Conservation (phyloP, 306 rosid species). For the Cicer chorassanicum region DNA sequence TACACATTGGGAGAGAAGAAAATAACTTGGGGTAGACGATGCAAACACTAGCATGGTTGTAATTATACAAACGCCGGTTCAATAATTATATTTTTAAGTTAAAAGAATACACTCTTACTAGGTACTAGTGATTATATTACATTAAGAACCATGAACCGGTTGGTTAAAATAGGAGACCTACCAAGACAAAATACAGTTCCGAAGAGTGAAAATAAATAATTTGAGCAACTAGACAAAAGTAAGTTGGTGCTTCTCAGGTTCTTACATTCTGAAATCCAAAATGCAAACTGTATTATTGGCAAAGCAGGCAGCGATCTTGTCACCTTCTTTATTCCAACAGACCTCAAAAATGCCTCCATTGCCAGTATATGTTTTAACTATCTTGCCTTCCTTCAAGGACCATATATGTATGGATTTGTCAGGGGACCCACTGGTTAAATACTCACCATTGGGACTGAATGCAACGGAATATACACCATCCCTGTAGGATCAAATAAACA, state of each 20-base stretch:
- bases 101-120: neutral
- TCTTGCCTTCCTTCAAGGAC: conserved; percentile 89
- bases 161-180: conserved; percentile 27
- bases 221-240: conserved; percentile 10
- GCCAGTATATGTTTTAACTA: conserved; percentile 81
- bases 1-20: neutral
- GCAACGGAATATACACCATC: conserved; percentile 94
- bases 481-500: conserved; percentile 50
- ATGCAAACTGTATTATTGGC: conserved; percentile 88
- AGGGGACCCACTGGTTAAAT: conserved; percentile 85
- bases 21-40: neutral
- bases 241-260: conserved; percentile 8
- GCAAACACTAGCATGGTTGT: neutral
- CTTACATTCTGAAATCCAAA: conserved; percentile 66
- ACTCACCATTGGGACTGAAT: conserved; percentile 92
- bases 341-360: conserved; percentile 97
- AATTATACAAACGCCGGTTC: neutral
- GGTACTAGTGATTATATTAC: neutral
- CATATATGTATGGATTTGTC: conserved; percentile 86
- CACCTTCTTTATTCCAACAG: conserved; percentile 92
- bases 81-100: neutral
- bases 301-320: conserved; percentile 90
- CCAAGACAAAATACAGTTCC: conserved; percentile 36
- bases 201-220: conserved; percentile 18
- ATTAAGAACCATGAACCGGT: neutral